Percentiles rank a stretch among this genome's conserved stretches.
These are phyloP conservation scores for Solanum sitiens DNA, from an alignment of 257 asterid genomes.

Conservation along the genomic window DNA sequence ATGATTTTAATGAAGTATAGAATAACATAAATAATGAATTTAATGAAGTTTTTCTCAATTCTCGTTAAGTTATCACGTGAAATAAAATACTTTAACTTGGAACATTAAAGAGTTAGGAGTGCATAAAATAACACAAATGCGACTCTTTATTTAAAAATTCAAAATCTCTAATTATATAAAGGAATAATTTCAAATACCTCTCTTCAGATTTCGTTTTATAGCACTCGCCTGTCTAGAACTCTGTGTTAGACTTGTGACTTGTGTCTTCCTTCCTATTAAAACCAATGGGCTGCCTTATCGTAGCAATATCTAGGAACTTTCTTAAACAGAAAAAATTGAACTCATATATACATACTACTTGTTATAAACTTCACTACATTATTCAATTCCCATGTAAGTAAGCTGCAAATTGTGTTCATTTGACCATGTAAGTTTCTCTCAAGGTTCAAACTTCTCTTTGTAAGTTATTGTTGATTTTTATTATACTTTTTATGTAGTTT, in stretches of 20 bases:
- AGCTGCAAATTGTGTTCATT: background rate
- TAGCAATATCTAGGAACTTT: background rate
- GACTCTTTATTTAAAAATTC: too few species aligned
- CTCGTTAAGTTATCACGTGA: too few species aligned
- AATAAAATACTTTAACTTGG: too few species aligned
- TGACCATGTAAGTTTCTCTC: background rate
- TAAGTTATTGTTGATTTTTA: too few species aligned
- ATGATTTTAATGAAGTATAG: too few species aligned
- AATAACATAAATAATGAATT: too few species aligned
- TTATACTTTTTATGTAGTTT: background rate
- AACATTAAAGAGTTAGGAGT: too few species aligned
- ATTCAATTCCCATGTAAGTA: background rate
- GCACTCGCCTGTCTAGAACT: fast-evolving
- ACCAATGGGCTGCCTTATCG: background rate
- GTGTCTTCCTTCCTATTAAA: background rate
- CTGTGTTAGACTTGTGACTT: background rate
- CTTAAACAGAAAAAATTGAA: background rate
- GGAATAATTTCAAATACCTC: too few species aligned
- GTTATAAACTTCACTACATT: background rate
- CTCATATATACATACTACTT: background rate
- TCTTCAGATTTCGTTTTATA: fast-evolving
- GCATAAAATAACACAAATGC: too few species aligned
- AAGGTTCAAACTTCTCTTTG: background rate
- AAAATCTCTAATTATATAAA: too few species aligned
- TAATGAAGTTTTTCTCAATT: too few species aligned